phyloP scores from a whole-genome alignment of 2,329 filamentous ascomycete genomes.

The Xylariaceae sp. region DNA sequence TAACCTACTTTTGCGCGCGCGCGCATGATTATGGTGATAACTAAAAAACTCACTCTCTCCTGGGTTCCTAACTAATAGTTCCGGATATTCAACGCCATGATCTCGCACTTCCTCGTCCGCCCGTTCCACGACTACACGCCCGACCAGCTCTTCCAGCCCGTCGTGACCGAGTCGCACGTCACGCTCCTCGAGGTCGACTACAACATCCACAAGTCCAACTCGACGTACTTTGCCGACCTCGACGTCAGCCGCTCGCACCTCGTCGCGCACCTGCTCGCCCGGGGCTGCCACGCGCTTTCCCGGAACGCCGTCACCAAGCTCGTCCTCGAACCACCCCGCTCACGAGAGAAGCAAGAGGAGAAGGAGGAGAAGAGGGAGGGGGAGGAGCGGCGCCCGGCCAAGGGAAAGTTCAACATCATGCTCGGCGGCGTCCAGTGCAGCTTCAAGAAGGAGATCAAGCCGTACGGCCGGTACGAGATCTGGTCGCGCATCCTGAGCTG shows the following conservation, averaged over 20 bases:
- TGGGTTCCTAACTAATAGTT: conserved; percentile 38
- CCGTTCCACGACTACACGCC: conserved; percentile 46
- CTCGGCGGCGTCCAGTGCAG: conserved; percentile 68
- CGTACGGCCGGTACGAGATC: conserved; percentile 66
- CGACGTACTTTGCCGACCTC: conserved; percentile 82
- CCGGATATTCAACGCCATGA: conserved; percentile 53
- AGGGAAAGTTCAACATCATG: conserved; percentile 55
- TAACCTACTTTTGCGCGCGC: too few species aligned
- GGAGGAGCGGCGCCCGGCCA: conserved; percentile 44
- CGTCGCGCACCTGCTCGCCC: conserved; percentile 61
- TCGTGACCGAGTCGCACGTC: conserved; percentile 61
- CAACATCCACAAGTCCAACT: conserved; percentile 78
- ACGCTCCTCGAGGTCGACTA: conserved; percentile 77
- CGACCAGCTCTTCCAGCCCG: conserved; percentile 65
- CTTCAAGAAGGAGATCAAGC: conserved; percentile 68
- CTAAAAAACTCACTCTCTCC: neutral
- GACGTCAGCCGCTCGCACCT: conserved; percentile 79
- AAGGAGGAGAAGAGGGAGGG: too few species aligned
- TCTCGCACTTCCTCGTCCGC: conserved; percentile 48
- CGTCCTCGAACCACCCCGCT: conserved; percentile 43
- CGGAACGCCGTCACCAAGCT: conserved; percentile 44
- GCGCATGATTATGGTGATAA: too few species aligned
- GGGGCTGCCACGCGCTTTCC: conserved; percentile 49
- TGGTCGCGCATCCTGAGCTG: conserved; percentile 65
- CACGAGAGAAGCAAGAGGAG: too few species aligned